phyloP scores from a whole-genome alignment of 75 land plant genomes.

The Selaginella moellendorffii region DNA sequence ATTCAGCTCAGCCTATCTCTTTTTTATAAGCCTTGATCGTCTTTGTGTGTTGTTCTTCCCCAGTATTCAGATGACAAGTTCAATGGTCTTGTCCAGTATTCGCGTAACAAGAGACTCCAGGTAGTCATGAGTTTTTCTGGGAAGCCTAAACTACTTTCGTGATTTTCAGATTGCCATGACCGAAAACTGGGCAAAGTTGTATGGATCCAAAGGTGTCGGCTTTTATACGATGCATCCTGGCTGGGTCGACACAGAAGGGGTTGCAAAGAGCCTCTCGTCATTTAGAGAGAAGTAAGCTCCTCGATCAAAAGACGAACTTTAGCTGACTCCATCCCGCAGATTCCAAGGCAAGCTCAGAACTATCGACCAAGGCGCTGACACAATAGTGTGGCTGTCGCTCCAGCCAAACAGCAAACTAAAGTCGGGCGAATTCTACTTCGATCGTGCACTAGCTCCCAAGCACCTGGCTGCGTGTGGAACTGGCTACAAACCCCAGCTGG shows the following conservation, averaged over 20 bases:
- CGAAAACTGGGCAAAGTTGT: slow-evolving; percentile 67
- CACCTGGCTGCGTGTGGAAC: slow-evolving; percentile 61
- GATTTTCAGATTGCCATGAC: slow-evolving; percentile 61
- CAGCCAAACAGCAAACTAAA: slow-evolving; percentile 62
- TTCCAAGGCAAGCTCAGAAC: slow-evolving; percentile 50
- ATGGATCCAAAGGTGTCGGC: slow-evolving; percentile 45
- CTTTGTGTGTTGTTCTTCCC: not conserved
- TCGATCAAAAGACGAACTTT: too few species aligned
- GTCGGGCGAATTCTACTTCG: slow-evolving; percentile 72
- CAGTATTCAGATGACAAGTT: slow-evolving; percentile 53
- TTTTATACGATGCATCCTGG: slow-evolving; percentile 98
- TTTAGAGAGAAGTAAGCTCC: too few species aligned
- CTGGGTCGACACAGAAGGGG: slow-evolving; percentile 83
- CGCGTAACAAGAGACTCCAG: slow-evolving; percentile 89
- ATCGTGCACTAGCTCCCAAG: slow-evolving; percentile 54
- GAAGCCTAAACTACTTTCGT: not conserved
- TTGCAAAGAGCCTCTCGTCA: slow-evolving; percentile 53
- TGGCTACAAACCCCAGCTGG: slow-evolving; percentile 20
- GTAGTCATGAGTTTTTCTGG: slow-evolving; percentile 8
- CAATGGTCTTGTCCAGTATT: slow-evolving; percentile 69
- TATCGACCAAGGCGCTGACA: slow-evolving; percentile 81
- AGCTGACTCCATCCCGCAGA: too few species aligned
- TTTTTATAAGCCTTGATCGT: too few species aligned
- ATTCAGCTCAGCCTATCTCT: too few species aligned
- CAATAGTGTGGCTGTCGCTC: slow-evolving; percentile 61